Evolutionary conservation across 179 eudicot species (phyloP), one percentile per base, ranked within the genome.

Genomic region (Drosera spatulata): DNA sequence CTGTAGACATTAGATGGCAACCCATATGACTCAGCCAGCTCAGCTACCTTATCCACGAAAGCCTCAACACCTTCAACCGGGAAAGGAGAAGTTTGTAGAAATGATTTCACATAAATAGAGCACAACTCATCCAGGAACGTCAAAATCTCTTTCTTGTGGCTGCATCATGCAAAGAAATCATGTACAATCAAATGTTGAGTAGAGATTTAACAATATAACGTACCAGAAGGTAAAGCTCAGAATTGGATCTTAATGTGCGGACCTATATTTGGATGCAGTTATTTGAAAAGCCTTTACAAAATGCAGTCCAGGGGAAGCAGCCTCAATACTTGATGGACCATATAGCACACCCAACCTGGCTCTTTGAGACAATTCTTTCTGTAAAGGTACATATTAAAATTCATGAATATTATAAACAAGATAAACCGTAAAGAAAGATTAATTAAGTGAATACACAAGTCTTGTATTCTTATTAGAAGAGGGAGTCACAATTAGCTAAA

Each of bases 311-410:
- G 82, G 75, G 63, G 79, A 76, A 75, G 70, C 73, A 50, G 74
- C 70, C 74, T 65, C 71, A 53, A 72, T 61, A 58, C 70, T 69
- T 13, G 75, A 49, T 46, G 68, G 74, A 74, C 69, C 76, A 72
- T 86, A 86, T 15, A 94, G 77, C 58, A 94, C 72, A 13, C 97
- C 97, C 33, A 94, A 13, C 46, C 99, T 90, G 71, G 95, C 86
- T 69, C 48, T 76, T 77, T 78, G 70, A 61, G 99, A 84, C 65
- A 86, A 87, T 62, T 72, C 82, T 59, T 57, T 74, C 99, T 94
- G 86, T 63, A 66, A 65, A 63, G 45, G 7, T 58, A 62, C 61
- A 55, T 44, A 41, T n/a, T 53, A 48, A 49, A 10, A 9, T 3
- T 37, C 15, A 50, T 53, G 46, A 55, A 48, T 47, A 39, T n/a